Base-by-base conservation (phyloP, 176 grass and related monocot genomes). In the Musa troglodytarum region DNA sequence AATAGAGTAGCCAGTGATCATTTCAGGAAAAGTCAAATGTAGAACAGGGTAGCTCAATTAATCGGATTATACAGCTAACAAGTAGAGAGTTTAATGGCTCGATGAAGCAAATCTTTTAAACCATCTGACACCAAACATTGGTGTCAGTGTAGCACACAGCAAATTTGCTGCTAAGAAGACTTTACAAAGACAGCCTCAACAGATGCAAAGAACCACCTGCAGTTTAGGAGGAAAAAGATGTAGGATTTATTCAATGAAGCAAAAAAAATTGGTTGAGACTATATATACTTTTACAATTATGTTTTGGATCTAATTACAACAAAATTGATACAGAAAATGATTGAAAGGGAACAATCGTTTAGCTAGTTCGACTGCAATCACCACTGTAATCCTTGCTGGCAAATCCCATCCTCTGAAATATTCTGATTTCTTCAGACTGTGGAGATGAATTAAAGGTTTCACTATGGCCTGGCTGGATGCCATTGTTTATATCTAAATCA, bases 401-500 rank as follows among this genome's bases (percentile, higher is more conserved):
- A 24, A 88, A 89, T 79, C 87, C 91, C 80, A 87, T 88, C 89
- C 89, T 81, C 80, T 89, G 96, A 83, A 99, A 99, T 81, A 86
- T 78, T 82, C 88, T 85, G 79, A 99, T 99, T 79, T 99, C 96
- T 82, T 92, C 96, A 1, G 96, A 84, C 53, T 86, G 82, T 13
- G 86, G 96, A 55, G 93, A 88, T 80, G 87, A 81, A 77, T 65
- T 77, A 77, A 95, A 95, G 66, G 86, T 83, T 80, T 99, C 88
- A 19, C 96, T 95, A 23, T 90, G 86, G 68, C 88, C 91, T 16
- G 91, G 96, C 68, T 81, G 83, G 71, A 99, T 71, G 56, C 96
- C 96, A 65, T 95, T 95, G 83, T 84, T 95, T 82, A 99, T 78
- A 83, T 99, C 92, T 65, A 85, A 83, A 72, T 92, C 96, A 1